phyloP scores from a whole-genome alignment of 345 rosid species.

The Gossypium rotundifolium region DNA sequence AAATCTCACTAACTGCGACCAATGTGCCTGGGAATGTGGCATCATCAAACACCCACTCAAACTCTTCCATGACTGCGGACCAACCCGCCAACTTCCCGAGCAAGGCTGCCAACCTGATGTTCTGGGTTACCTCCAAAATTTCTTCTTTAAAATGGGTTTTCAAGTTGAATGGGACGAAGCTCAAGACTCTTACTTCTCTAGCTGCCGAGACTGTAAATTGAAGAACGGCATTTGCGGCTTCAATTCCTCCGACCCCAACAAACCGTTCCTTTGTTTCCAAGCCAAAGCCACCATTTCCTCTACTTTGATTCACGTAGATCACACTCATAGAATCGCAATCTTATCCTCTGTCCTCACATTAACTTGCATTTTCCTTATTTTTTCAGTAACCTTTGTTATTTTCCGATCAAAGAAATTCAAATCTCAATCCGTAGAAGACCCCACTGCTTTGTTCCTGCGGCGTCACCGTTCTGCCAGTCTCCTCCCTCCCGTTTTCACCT shows the following conservation, averaged over 20 bases:
- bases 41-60: constrained; percentile 48
- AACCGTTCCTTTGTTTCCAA: constrained; percentile 47
- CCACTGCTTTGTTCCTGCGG: constrained; percentile 66
- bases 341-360: constrained; percentile 46
- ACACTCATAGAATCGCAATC: constrained; percentile 34
- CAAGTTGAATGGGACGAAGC: constrained; percentile 64
- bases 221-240: constrained; percentile 66
- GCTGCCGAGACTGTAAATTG: constrained; percentile 46
- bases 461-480: constrained; percentile 64
- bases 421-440: constrained; percentile 50
- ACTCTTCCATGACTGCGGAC: constrained; percentile 56
- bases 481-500: constrained; percentile 86
- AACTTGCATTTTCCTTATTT: constrained; percentile 44
- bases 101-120: constrained; percentile 67
- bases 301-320: constrained; percentile 28
- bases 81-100: constrained; percentile 30
- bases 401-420: constrained; percentile 48
- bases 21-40: constrained; percentile 57
- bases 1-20: constrained; percentile 49
- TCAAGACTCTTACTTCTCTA: constrained; percentile 54
- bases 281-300: constrained; percentile 33
- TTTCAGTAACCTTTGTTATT: constrained; percentile 38
- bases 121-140: constrained; percentile 38
- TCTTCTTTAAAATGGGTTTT: constrained; percentile 44
- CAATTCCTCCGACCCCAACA: constrained; percentile 53